Evolutionary conservation across 1,284 basidiomycete genomes (phyloP), one percentile per base, ranked within the genome.

Genomic region (Heimioporus retisporus): DNA sequence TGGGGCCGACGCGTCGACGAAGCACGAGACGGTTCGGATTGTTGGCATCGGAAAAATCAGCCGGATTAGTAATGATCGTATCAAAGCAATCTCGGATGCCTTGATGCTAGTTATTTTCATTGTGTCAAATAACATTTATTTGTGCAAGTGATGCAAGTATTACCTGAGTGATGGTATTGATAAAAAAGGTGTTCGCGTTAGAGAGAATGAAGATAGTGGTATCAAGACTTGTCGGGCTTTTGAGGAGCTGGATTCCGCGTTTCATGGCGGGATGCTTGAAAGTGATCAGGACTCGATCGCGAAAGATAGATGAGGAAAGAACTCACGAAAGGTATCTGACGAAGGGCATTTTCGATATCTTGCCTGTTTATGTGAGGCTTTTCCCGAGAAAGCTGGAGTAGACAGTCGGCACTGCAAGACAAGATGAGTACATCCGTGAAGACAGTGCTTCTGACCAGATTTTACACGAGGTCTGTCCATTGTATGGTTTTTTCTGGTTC

Each of bases 401-500:
- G 85, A 54, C 88, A 90, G 72, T 91, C 84, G n/a, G 93, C 91
- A 31, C 95, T n/a, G 28, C 28, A 28, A 28, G 5, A 28, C 28
- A 28, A 28, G 28, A 28, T 28, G 28, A 28, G 28, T 28, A 28
- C 28, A 5, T 28, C 28, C 28, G 28, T 28, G 28, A 28, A 28
- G 28, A 28, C 28, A 28, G 28, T 28, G 28, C 28, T 28, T 28
- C 28, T 28, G 28, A 28, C 28, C 28, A 28, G 23, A 44, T 81
- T 90, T 83, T 80, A 97, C 96, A 98, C 90, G 58, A 97, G 89
- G 82, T 99, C 98, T 6, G 96, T 99, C 91, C 96, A 99, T 78
- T 98, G 96, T 8, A 90, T 1, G 10, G 58, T 50, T 7, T n/a
- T 8, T 0, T 25, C 64, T 0, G 67, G 64, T 23, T 81, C 57